Percentiles rank a stretch among this genome's conserved stretches.
Evolutionary conservation across 108 stramenopile species (phyloP).

Genomic region (Nitzschia sp.): DNA sequence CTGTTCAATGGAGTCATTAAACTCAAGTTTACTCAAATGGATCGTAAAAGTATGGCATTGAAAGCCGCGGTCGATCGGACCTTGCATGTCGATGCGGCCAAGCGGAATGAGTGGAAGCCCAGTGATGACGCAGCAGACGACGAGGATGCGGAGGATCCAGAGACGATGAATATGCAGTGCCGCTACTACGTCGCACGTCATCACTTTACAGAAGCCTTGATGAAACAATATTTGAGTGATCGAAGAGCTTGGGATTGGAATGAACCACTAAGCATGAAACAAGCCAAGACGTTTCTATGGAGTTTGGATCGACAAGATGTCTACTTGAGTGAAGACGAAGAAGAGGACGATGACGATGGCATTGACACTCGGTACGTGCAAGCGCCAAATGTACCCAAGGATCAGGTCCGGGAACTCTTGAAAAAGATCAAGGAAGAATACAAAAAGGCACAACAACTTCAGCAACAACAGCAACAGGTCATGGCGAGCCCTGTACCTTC

Average conservation of each 20-base stretch:
- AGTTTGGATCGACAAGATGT: slow-evolving; percentile 28
- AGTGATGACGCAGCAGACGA: not conserved
- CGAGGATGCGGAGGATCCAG: not conserved
- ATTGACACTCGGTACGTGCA: slow-evolving; percentile 39
- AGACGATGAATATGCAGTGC: slow-evolving; percentile 3
- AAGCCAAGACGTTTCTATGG: slow-evolving; percentile 42
- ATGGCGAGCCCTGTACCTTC: not conserved
- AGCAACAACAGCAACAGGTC: not conserved
- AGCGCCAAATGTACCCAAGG: slow-evolving; percentile 47
- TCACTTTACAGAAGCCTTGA: slow-evolving; percentile 45
- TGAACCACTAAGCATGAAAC: slow-evolving; percentile 33
- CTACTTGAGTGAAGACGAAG: slow-evolving; percentile 19
- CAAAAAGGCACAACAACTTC: slow-evolving; percentile 12
- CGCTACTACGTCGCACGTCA: slow-evolving; percentile 50
- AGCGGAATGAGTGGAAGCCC: slow-evolving; percentile 45
- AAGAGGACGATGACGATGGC: slow-evolving; percentile 11
- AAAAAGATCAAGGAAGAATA: slow-evolving; percentile 30
- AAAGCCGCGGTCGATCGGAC: slow-evolving; percentile 45
- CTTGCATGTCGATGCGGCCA: slow-evolving; percentile 32
- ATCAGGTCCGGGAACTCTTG: slow-evolving; percentile 40
- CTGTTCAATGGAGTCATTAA: slow-evolving; percentile 50
- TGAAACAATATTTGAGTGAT: slow-evolving; percentile 31
- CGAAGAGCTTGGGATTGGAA: slow-evolving; percentile 42
- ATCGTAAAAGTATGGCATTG: slow-evolving; percentile 37
- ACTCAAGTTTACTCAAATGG: slow-evolving; percentile 29